phyloP scores from a whole-genome alignment of 1,139 yeast genomes.

The Diutina scorzettiae region DNA sequence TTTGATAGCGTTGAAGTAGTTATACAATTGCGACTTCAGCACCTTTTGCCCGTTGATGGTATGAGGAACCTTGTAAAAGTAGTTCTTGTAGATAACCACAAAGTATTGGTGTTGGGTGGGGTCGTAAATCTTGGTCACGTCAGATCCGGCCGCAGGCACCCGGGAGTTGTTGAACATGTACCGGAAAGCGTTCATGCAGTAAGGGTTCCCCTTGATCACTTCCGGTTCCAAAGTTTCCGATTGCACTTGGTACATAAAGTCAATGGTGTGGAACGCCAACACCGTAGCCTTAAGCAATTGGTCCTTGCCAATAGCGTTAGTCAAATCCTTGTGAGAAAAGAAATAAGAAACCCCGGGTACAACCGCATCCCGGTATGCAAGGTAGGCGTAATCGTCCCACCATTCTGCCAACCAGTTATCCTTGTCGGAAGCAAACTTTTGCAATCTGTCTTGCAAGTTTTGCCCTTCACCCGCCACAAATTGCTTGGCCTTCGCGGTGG shows the following conservation, averaged over 20 bases:
- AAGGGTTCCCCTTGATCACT: slow-evolving; percentile 67
- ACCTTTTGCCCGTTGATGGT: slow-evolving; percentile 45
- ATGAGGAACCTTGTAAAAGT: slow-evolving; percentile 72
- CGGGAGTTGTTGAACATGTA: slow-evolving; percentile 88
- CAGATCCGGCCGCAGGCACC: slow-evolving; percentile 52
- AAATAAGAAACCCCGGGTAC: slow-evolving; percentile 91
- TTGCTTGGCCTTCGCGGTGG: slow-evolving; percentile 51
- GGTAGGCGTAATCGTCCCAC: slow-evolving; percentile 93
- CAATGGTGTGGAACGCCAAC: slow-evolving; percentile 42
- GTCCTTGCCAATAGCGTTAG: slow-evolving; percentile 45
- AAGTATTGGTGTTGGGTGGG: slow-evolving; percentile 55
- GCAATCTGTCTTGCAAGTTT: slow-evolving; percentile 54
- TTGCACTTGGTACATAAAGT: slow-evolving; percentile 45
- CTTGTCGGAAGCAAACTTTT: slow-evolving; percentile 43
- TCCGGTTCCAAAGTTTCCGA: slow-evolving; percentile 64
- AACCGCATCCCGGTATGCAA: slow-evolving; percentile 86
- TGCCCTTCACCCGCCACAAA: slow-evolving; percentile 60
- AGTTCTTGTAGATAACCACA: slow-evolving; percentile 62
- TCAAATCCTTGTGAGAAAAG: slow-evolving; percentile 65
- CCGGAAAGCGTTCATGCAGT: slow-evolving; percentile 88
- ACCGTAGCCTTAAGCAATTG: slow-evolving; percentile 68
- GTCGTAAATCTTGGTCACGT: slow-evolving; percentile 40
- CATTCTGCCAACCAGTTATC: slow-evolving; percentile 87
- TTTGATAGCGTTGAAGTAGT: slow-evolving; percentile 49
- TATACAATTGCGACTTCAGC: slow-evolving; percentile 50